These are phyloP conservation scores for Funneliformis geosporum DNA, from an alignment of 192 early-diverging fungal species.

Conservation along the genomic window DNA sequence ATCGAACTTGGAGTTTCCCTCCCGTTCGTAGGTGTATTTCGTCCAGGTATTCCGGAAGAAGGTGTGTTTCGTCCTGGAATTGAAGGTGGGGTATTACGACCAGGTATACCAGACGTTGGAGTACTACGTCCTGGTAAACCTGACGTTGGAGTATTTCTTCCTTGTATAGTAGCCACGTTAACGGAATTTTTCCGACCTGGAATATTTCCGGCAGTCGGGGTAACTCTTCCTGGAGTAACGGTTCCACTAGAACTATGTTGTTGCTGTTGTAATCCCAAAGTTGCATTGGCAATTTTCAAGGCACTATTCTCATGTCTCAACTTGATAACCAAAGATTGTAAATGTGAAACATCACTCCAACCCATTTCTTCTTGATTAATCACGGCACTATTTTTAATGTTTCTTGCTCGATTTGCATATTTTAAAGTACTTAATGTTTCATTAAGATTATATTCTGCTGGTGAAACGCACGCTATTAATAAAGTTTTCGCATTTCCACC, in stretches of 20 bases:
- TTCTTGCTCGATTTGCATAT: slow-evolving; percentile 94
- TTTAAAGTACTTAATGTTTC: slow-evolving; percentile 95
- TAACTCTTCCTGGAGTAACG: neutral
- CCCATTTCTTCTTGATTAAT: slow-evolving; percentile 73
- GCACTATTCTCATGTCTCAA: slow-evolving; percentile 58
- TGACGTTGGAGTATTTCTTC: neutral
- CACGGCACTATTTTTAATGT: slow-evolving; percentile 88
- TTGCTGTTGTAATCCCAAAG: neutral
- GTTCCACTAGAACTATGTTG: neutral
- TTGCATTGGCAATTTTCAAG: slow-evolving; percentile 37
- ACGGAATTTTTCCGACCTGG: neutral
- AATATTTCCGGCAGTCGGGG: neutral
- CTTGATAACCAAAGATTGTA: slow-evolving; percentile 62
- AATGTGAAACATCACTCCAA: slow-evolving; percentile 61
- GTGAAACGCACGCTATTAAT: slow-evolving; percentile 93
- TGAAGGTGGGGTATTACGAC: neutral
- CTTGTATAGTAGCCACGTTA: neutral
- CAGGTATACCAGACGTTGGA: neutral
- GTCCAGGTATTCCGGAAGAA: slow-evolving; percentile 11
- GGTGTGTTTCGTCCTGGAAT: slow-evolving; percentile 32
- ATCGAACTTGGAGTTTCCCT: slow-evolving; percentile 32
- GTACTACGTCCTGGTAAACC: neutral
- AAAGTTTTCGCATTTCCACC: slow-evolving; percentile 93
- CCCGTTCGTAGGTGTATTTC: slow-evolving; percentile 39
- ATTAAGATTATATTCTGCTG: slow-evolving; percentile 77